A percentile compares a stretch with the other conserved stretches of the same genome.
phyloP scores from a whole-genome alignment of 148 eudicot genomes.

The Dianthus caryophyllus region DNA sequence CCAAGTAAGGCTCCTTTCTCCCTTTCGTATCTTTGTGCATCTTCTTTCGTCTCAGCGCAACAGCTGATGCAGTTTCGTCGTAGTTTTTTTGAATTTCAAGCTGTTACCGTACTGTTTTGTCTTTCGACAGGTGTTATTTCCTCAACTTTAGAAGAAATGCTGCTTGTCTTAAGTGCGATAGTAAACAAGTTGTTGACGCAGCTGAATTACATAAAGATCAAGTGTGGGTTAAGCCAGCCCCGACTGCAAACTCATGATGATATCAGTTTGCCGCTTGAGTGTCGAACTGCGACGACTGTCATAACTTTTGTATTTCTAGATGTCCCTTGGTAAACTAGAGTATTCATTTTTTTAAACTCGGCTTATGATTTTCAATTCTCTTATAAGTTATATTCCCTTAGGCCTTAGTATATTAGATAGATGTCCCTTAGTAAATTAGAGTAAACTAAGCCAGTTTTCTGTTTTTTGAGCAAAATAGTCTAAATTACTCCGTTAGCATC shows the following conservation, averaged over 20 bases:
- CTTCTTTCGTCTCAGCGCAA: neutral
- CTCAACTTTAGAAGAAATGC: constrained; percentile 30
- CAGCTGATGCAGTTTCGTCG: neutral
- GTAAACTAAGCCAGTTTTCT: no score
- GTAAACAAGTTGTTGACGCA: constrained; percentile 6
- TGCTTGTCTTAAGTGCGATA: constrained; percentile 19
- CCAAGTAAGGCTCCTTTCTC: constrained; percentile 17
- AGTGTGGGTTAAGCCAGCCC: neutral
- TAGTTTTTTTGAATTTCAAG: neutral
- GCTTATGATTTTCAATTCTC: no score
- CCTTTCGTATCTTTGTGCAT: neutral
- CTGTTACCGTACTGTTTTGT: neutral
- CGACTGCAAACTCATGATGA: neutral
- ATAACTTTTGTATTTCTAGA: no score
- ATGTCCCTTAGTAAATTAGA: no score
- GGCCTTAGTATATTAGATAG: no score
- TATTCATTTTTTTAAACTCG: no score
- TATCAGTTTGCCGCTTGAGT: neutral
- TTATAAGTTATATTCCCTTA: no score
- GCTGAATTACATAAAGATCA: constrained; percentile 3
- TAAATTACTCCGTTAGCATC: no score
- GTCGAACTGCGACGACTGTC: no score
- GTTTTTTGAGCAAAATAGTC: no score
- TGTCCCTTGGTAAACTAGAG: no score
- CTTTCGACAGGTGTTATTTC: constrained; percentile 25